These are phyloP conservation scores for Neopestalotiopsis clavispora DNA, from an alignment of 2,329 filamentous ascomycete species.

Conservation along the genomic window DNA sequence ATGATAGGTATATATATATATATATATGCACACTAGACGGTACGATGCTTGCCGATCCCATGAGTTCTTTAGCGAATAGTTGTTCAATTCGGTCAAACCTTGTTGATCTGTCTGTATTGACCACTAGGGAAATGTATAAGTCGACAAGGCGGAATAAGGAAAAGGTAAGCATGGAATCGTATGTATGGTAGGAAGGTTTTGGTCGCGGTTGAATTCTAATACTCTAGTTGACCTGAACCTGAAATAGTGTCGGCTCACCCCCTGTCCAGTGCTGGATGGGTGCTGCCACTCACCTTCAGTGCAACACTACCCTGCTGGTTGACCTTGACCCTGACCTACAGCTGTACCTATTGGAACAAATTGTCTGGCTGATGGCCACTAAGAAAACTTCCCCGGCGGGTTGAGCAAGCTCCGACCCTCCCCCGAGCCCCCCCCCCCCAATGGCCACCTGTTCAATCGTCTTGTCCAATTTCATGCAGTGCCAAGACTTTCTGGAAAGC, in stretches of 20 bases:
- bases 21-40: too few species aligned
- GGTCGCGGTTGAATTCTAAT: too few species aligned
- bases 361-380: background rate
- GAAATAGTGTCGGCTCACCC: background rate
- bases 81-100: background rate
- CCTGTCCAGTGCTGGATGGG: background rate
- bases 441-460: constrained; percentile 18
- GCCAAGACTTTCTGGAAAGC: constrained; percentile 12
- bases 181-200: too few species aligned
- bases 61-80: background rate
- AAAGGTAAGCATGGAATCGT: background rate
- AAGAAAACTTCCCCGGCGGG: constrained; percentile 1
- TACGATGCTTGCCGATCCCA: background rate
- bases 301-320: background rate
- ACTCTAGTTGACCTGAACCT: too few species aligned
- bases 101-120: background rate
- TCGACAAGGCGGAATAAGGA: background rate
- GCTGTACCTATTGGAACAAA: background rate
- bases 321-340: background rate
- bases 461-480: background rate
- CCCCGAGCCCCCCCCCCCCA: background rate
- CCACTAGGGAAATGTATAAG: too few species aligned
- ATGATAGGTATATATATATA: background rate
- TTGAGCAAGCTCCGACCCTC: background rate
- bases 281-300: background rate